A percentile compares a stretch with the other conserved stretches of the same genome.
These are phyloP conservation scores for Inonotus obliquus DNA, from an alignment of 1,284 basidiomycete genomes.

Conservation along the genomic window DNA sequence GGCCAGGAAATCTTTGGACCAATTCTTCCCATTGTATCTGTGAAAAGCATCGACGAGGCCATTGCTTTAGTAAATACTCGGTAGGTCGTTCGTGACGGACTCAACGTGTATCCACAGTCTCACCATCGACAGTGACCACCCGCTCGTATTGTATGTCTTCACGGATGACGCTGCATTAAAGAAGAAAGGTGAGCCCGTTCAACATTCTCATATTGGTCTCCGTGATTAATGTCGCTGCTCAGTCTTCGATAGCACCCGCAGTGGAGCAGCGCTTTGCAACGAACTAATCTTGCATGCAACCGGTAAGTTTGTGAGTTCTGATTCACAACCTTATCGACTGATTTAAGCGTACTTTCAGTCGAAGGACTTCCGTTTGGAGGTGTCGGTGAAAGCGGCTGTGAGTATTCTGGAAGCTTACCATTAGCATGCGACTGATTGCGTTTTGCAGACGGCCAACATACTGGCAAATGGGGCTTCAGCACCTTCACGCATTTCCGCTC, in stretches of 20 bases:
- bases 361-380: constrained; percentile 73
- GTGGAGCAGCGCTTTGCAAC: constrained; percentile 65
- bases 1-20: constrained; percentile 82
- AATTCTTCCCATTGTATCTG: constrained; percentile 72
- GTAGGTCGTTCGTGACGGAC: constrained; percentile 31
- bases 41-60: constrained; percentile 68
- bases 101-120: neutral
- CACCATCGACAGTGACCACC: constrained; percentile 52
- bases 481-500: constrained; percentile 63
- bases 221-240: neutral
- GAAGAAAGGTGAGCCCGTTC: constrained; percentile 42
- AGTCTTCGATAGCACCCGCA: constrained; percentile 66
- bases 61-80: constrained; percentile 63
- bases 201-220: constrained; percentile 18
- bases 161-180: constrained; percentile 55
- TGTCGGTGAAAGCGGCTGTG: constrained; percentile 67
- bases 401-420: constrained; percentile 23
- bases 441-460: constrained; percentile 52
- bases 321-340: neutral
- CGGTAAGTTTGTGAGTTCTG: constrained; percentile 33
- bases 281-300: constrained; percentile 54
- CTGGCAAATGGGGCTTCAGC: constrained; percentile 62
- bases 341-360: constrained; percentile 30
- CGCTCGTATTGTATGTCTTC: constrained; percentile 77
- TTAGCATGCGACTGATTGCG: neutral